phyloP scores from a whole-genome alignment of 208 protist species.

The Trichomonas vaginalis region DNA sequence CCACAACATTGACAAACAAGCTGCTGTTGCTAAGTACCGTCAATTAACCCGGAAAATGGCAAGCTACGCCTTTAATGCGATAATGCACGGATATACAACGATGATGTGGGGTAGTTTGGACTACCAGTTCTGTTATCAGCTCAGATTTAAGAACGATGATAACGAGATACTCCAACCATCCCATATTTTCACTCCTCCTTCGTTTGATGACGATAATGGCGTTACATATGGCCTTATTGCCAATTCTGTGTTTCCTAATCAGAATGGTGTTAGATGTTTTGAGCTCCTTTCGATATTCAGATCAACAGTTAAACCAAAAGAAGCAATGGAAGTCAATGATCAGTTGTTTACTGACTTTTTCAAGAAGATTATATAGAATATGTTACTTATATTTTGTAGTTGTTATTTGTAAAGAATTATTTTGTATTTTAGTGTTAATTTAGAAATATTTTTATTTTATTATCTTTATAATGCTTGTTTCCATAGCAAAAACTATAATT shows the following conservation, averaged over 20 bases:
- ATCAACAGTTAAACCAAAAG: background rate
- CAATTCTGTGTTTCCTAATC: background rate
- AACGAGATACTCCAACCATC: background rate
- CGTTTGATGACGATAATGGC: constrained; percentile 1
- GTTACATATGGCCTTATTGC: background rate
- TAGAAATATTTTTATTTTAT: too few relatives aligned
- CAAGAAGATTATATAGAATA: too few relatives aligned
- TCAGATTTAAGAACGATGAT: background rate
- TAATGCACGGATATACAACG: background rate
- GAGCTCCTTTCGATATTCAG: background rate
- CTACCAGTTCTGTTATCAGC: background rate
- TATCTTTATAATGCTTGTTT: too few relatives aligned
- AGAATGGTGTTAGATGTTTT: background rate
- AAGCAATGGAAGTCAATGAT: background rate
- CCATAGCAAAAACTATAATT: too few relatives aligned
- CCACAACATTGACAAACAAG: background rate
- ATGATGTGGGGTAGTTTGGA: background rate
- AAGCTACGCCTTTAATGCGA: background rate
- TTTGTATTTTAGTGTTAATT: too few relatives aligned
- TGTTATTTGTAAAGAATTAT: too few relatives aligned
- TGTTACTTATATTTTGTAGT: too few relatives aligned
- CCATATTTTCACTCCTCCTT: background rate
- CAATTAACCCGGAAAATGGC: background rate
- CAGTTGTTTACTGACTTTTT: background rate
- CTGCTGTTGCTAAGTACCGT: background rate